Base-by-base conservation (phyloP, 768 basidiomycete species). In the Ramaria sp. region DNA sequence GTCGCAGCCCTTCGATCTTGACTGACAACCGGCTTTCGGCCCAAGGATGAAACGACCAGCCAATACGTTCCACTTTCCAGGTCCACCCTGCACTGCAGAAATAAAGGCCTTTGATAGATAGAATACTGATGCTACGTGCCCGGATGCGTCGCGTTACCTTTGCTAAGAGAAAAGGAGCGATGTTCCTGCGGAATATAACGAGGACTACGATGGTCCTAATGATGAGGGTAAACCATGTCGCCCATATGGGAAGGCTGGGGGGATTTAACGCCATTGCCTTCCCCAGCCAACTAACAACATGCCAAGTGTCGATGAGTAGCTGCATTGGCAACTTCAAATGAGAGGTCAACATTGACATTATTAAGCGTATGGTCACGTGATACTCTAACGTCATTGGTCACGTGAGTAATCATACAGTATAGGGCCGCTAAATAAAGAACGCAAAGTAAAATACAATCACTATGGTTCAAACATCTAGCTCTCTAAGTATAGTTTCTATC, bases 41-140 rank as follows among this genome's bases (percentile, higher is more conserved):
- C 10, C 71, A 73, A 10, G 77, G 70, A 54, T 75, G 73, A 66
- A 81, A 85, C 49, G 81, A 68, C 42, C 74, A 67, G 18, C 72
- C 77, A 44, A 90, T 77, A 51, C 87, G 81, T 56, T 88, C 85
- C n/a, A 83, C 72, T 28, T 73, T 75, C 69, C 78, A 78, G 25
- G 74, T 77, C 51, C 73, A 69, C 48, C 64, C 67, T 27, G 81
- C 81, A 28, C 70, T 71, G 44, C 78, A 75, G 57, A 86, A 75
- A 66, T 83, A 87, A 20, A 89, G 69, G 32, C 87, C 87, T 51
- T 85, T 82, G 56, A 90, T 79, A 18, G 87, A 90, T 52, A 84
- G 78, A 37, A 85, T 69, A 63, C 87, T 88, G 54, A 88, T 75
- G 64, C 83, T 87, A 38, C 81, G 78, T 32, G 88, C 73, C 28